Evolutionary conservation across 2,329 filamentous ascomycete species (phyloP), one percentile per base, ranked within the genome.

Genomic region (Xylariaceae sp.): DNA sequence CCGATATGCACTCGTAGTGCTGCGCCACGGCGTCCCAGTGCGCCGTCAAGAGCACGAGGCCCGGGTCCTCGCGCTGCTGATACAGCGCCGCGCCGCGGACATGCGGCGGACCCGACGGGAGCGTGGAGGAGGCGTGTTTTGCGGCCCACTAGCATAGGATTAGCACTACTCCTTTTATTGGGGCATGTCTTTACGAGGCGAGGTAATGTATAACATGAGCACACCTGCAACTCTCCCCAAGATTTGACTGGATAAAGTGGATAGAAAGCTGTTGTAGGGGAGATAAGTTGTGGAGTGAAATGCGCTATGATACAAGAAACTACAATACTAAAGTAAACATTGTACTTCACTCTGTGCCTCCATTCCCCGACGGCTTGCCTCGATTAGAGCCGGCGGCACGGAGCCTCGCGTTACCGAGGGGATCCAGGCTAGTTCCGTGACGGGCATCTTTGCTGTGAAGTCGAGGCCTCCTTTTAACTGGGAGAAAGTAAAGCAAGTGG

Each of bases 11-110:
- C 6, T 46, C 50, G 6, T 42, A 27, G 39, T 65, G 63, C 27
- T 65, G 63, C 1, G 47, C 58, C 18, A 41, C 10, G 4, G 60
- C 58, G 18, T 53, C 57, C 62, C 60, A 65, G 44, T 65, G 63
- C 33, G 60, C 61, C 16, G 60, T 60, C 6, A 65, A 15, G 9
- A 64, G 48, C 33, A 52, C 27, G 6, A 61, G 13, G 13, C 50
- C 48, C 7, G 9, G 27, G 47, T 60, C 50, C 41, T 60, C 55
- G 13, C 39, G 51, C 37, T 60, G 57, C 32, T 57, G 57, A 36
- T 55, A 65, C 11, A 63, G 21, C 6, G 55, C 53, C 7, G 58
- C 57, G 32, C 60, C 61, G 23, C 63, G 63, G 23, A 35, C 53
- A n/a, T 45, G 20, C 10, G 43, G 54, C 16, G 58, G 32, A 2